A percentile compares a stretch with the other conserved stretches of the same genome.
Evolutionary conservation across 2,329 filamentous ascomycete genomes (phyloP).

Genomic region (Diaporthe sp.): DNA sequence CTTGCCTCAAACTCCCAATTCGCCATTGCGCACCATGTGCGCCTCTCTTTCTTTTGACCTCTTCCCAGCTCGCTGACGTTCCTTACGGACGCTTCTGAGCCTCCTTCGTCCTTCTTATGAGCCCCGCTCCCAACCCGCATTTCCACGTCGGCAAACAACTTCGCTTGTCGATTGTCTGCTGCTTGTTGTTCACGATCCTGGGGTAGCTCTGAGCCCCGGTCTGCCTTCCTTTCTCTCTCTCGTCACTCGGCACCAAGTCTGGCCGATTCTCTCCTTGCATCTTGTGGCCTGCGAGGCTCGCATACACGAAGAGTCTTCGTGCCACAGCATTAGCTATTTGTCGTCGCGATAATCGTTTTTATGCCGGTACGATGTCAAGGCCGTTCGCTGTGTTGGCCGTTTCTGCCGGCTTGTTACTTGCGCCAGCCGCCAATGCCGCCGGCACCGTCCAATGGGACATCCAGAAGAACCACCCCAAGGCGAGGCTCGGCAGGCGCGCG

Average conservation of each 20-base stretch:
- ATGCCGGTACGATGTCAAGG: conserved; percentile 9
- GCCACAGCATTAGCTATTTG: background rate
- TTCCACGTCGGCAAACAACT: background rate
- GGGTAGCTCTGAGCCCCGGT: background rate
- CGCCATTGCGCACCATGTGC: conserved; percentile 1
- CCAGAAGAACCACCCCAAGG: conserved; percentile 44
- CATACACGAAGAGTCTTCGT: background rate
- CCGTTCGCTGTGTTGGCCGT: conserved; percentile 26
- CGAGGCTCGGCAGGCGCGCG: conserved; percentile 50
- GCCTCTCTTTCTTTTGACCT: background rate
- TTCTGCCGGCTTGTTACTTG: conserved; percentile 39
- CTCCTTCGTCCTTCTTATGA: conserved; percentile 1
- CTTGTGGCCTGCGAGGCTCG: background rate
- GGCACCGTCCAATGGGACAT: conserved; percentile 62
- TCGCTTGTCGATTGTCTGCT: conserved; percentile 7
- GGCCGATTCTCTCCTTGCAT: conserved; percentile 11
- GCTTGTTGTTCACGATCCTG: background rate
- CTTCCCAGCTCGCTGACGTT: conserved; percentile 3
- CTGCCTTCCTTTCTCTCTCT: background rate
- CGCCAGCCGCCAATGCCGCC: conserved; percentile 37
- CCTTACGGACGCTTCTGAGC: conserved; percentile 1
- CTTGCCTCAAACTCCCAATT: conserved; percentile 1
- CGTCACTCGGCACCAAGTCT: background rate
- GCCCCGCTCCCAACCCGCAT: background rate
- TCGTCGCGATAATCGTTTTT: background rate